Evolutionary conservation across 2,329 filamentous ascomycete species (phyloP), one percentile per base, ranked within the genome.

Genomic region (Rosellinia necatrix): DNA sequence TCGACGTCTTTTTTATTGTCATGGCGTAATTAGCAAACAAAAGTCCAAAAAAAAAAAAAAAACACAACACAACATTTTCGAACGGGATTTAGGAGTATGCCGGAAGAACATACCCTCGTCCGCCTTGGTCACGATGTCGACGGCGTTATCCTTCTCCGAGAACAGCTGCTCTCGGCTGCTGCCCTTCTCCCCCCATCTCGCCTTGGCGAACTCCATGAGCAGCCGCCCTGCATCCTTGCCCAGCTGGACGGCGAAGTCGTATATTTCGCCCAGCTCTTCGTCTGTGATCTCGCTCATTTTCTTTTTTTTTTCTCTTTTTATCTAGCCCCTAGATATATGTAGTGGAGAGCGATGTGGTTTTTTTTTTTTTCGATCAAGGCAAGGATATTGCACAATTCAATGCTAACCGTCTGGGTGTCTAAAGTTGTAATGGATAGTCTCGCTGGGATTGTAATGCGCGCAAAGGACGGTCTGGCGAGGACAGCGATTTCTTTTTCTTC

Each of bases 51-150:
- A 21, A 8, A n/a, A n/a, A n/a, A n/a, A n/a, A n/a, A n/a, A n/a
- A n/a, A n/a, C n/a, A n/a, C n/a, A n/a, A n/a, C n/a, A n/a, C n/a
- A n/a, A n/a, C n/a, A n/a, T n/a, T n/a, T n/a, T n/a, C n/a, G n/a
- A n/a, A n/a, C n/a, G n/a, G n/a, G n/a, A n/a, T 9, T 32, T 8
- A 15, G 10, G 13, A 29, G 10, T 6, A n/a, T 27, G n/a, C n/a
- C n/a, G n/a, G n/a, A n/a, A 10, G 4, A 25, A 55, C 72, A 61
- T 72, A 88, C 87, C 86, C 72, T 88, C 81, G 68, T 92, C 89
- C 0, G 87, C 89, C 73, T 91, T 83, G 8, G 88, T 92, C 17
- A 92, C 89, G 59, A 92, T 83, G 69, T 92, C 89, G 9, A 92
- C 89, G 1, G 88, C 81, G 68, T 83, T 91, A 62, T 89, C 85